Evolutionary conservation across 2,329 filamentous ascomycete genomes (phyloP), one percentile per base, ranked within the genome.

Genomic region (Alternaria brassicae): DNA sequence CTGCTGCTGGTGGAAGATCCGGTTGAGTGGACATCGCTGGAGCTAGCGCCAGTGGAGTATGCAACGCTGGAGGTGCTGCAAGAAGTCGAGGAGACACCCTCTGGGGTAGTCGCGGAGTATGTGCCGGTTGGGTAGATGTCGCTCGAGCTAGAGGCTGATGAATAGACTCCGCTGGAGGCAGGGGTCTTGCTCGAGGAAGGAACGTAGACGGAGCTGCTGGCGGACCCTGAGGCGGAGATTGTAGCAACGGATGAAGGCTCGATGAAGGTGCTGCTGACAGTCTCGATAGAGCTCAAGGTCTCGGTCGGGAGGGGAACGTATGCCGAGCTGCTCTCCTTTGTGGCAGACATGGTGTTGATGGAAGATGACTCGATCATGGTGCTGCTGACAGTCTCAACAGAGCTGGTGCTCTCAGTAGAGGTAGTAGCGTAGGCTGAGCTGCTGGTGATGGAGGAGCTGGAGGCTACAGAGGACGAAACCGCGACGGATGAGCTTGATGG

Each of bases 51-150:
- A 30, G 60, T 55, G 3, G 56, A 41, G 52, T 63, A 61, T 10
- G 19, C 42, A n/a, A 48, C 27, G 55, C 42, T 63, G 2, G 65
- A 67, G n/a, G 60, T 63, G 5, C 40, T 61, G 60, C 58, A 65
- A 50, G 65, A 57, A 13, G 63, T 66, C 19, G 63, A 63, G 17
- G 59, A 62, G 3, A 40, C 54, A 44, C 51, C 56, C 42, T 61
- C 53, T n/a, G 65, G 52, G 4, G 62, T 58, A 13, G 56, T 50
- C 49, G 57, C 54, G 1, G 59, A 59, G 17, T 45, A 49, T 12
- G 44, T 13, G 10, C 37, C 8, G 39, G 42, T 39, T 2, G 49
- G 10, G 36, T 50, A 42, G 32, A 27, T 23, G 8, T 50, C 51
- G 41, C 51, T 58, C 3, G 39, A 34, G 28, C 34, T 58, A 10